Evolutionary conservation across 148 eudicot species (phyloP), one percentile per base, ranked within the genome.

Genomic region (Camellia granthamiana): DNA sequence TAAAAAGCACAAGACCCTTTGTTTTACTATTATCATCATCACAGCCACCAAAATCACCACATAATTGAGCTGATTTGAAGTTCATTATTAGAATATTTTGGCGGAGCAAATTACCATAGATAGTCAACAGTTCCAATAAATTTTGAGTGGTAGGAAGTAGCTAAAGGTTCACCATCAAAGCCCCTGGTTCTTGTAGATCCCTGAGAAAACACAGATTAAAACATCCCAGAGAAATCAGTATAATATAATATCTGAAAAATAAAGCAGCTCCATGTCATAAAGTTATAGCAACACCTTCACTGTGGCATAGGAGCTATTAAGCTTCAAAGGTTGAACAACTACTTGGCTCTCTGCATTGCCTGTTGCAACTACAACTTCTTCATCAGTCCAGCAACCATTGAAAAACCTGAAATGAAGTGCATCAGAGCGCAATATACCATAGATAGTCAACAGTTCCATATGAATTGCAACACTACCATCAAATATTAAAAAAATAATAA

Each of bases 101-200:
- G 60, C 60, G 61, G 62, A 61, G 72, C 21, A 63, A 55, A 54
- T 71, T 88, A 88, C 90, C 90, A 88, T 84, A 88, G 73, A 79
- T 88, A 88, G 76, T 88, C 90, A 44, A 88, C 90, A 74, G 90
- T 88, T 75, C 88, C 90, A 38, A 80, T 58, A 70, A 88, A 88
- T 72, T 81, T 84, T 54, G 85, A 73, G 18, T 86, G 90, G 68
- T 78, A 85, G 63, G 90, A 88, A 73, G 90, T 88, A 23, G 86
- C 90, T 62, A 86, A 83, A 46, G 90, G 90, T 86, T 88, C 90
- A 52, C 88, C 87, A 59, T 21, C 44, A 19, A 42, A 67, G 77
- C 70, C 81, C 81, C 90, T 86, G n/a, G 88, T 81, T 61, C 66
- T 72, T n/a, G 79, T 42, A 78, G 84, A 86, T 74, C 86, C 90